Conservation (phyloP, 2,329 filamentous ascomycete genomes). For the Penicillium sp. region DNA sequence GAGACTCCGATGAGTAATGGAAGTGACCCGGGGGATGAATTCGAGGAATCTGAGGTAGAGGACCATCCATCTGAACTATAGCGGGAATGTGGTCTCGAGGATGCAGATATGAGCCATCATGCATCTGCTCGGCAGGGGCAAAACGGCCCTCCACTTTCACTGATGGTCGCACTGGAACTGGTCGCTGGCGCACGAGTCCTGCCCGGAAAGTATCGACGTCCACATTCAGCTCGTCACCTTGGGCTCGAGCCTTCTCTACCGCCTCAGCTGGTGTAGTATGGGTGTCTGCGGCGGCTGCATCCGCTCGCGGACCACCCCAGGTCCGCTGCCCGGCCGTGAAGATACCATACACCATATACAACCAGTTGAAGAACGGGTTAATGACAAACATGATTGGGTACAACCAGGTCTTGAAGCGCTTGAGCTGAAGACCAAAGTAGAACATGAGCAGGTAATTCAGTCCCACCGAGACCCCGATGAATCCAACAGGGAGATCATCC, state of each 20-base stretch:
- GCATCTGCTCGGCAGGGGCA: slow-evolving; percentile 60
- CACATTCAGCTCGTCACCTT: slow-evolving; percentile 83
- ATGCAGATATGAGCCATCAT: slow-evolving; percentile 65
- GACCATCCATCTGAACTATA: slow-evolving; percentile 44
- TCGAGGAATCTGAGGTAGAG: slow-evolving; percentile 43
- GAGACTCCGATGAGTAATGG: slow-evolving; percentile 59
- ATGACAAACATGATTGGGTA: slow-evolving; percentile 94
- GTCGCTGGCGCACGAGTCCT: slow-evolving; percentile 36
- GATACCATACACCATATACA: slow-evolving; percentile 95
- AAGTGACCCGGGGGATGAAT: slow-evolving; percentile 49
- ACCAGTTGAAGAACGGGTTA: slow-evolving; percentile 97
- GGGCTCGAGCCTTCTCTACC: slow-evolving; percentile 70
- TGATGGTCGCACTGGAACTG: slow-evolving; percentile 65
- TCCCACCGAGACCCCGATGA: slow-evolving; percentile 86
- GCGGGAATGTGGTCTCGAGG: slow-evolving; percentile 61
- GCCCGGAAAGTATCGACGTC: slow-evolving; percentile 75
- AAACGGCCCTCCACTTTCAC: slow-evolving; percentile 73
- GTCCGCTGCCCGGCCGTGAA: slow-evolving; percentile 91
- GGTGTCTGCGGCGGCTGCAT: slow-evolving; percentile 73
- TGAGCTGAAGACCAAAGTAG: slow-evolving; percentile 83
- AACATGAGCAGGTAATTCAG: slow-evolving; percentile 95
- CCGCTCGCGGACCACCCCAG: slow-evolving; percentile 89
- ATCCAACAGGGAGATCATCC: slow-evolving; percentile 76
- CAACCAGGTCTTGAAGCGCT: slow-evolving; percentile 86
- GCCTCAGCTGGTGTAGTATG: slow-evolving; percentile 73